Evolutionary conservation across 352 stramenopile genomes (phyloP).

Genomic region (Phytophthora meadii): DNA sequence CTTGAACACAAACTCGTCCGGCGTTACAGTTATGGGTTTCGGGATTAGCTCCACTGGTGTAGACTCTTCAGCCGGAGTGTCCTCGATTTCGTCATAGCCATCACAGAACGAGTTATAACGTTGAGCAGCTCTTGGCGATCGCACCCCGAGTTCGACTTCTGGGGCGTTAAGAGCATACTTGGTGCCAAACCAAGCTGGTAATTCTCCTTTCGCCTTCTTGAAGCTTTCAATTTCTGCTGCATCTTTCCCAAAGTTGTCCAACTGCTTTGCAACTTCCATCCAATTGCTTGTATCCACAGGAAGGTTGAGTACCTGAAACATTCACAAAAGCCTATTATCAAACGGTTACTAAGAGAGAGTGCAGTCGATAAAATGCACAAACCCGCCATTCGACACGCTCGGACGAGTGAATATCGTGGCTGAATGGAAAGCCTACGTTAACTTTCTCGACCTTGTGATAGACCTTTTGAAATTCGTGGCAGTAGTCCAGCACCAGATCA

Average conservation of each 20-base stretch:
- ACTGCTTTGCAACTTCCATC: slow-evolving; percentile 59
- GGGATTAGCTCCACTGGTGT: slow-evolving; percentile 34
- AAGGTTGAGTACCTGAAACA: slow-evolving; percentile 69
- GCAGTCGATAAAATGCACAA: slow-evolving; percentile 17
- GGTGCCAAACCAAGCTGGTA: slow-evolving; percentile 64
- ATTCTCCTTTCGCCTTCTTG: slow-evolving; percentile 63
- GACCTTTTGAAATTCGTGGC: slow-evolving; percentile 63
- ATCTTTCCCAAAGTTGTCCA: slow-evolving; percentile 78
- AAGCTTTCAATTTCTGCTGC: slow-evolving; percentile 70
- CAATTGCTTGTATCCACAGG: slow-evolving; percentile 52
- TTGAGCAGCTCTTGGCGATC: slow-evolving; percentile 51
- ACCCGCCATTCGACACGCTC: slow-evolving; percentile 90
- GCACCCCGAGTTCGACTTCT: slow-evolving; percentile 55
- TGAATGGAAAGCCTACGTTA: slow-evolving; percentile 87
- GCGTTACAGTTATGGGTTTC: slow-evolving; percentile 62
- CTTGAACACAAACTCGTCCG: slow-evolving; percentile 73
- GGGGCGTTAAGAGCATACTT: slow-evolving; percentile 72
- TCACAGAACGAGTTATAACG: slow-evolving; percentile 46
- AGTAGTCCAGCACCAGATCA: slow-evolving; percentile 77
- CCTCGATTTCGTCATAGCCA: slow-evolving; percentile 36
- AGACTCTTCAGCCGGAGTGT: slow-evolving; percentile 11
- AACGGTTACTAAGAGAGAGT: neutral
- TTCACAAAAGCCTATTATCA: slow-evolving; percentile 4
- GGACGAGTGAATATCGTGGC: slow-evolving; percentile 87
- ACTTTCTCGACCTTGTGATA: slow-evolving; percentile 79